Evolutionary conservation across 2,329 filamentous ascomycete species (phyloP).

Genomic region (Xylaria sp.): DNA sequence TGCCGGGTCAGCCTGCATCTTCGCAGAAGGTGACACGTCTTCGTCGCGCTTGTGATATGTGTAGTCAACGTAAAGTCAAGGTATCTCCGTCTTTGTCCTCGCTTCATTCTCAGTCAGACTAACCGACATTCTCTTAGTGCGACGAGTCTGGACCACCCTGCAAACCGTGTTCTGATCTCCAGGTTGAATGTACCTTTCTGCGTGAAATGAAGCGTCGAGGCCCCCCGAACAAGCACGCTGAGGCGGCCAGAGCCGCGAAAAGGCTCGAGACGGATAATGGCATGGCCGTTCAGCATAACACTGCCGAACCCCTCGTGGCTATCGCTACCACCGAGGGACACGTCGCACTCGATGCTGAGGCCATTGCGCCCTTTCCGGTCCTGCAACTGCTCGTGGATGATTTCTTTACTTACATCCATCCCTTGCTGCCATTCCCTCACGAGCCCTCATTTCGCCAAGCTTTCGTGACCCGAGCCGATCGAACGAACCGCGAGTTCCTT

Average conservation of each 20-base stretch:
- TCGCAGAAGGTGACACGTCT: constrained; percentile 48
- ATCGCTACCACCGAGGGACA: constrained; percentile 36
- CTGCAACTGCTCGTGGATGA: constrained; percentile 69
- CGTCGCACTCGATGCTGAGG: constrained; percentile 55
- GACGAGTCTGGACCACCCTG: constrained; percentile 53
- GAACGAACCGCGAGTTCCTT: constrained; percentile 60
- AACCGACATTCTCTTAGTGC: constrained; percentile 34
- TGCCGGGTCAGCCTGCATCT: constrained; percentile 4
- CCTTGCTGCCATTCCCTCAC: constrained; percentile 71
- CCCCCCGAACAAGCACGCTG: constrained; percentile 54
- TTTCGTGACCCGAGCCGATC: constrained; percentile 62
- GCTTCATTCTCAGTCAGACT: background rate
- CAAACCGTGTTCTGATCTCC: constrained; percentile 51
- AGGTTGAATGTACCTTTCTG: constrained; percentile 53
- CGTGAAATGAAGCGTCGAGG: constrained; percentile 55
- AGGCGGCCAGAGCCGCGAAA: constrained; percentile 51
- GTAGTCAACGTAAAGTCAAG: constrained; percentile 58
- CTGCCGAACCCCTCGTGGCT: constrained; percentile 45
- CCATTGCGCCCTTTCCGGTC: constrained; percentile 64
- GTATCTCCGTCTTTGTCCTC: constrained; percentile 24
- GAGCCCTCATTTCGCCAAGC: constrained; percentile 70
- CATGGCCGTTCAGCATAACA: constrained; percentile 43
- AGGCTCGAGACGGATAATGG: constrained; percentile 37
- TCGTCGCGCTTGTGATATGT: constrained; percentile 56
- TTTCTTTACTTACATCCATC: constrained; percentile 79